Base-by-base conservation (phyloP, 495 filamentous ascomycete species). In the Penicillium argentinense region DNA sequence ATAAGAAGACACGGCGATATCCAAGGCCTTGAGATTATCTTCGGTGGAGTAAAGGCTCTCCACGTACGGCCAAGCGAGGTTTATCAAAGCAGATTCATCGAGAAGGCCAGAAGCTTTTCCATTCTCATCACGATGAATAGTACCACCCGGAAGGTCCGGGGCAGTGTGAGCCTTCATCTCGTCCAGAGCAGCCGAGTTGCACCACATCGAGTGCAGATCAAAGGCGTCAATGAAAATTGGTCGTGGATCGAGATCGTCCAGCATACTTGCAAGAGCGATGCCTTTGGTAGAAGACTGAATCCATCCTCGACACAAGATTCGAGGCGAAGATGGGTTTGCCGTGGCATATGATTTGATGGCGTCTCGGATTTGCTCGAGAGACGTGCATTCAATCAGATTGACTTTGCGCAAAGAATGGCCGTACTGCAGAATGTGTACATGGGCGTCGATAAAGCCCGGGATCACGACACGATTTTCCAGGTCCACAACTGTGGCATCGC, bases 401-500 rank as follows among this genome's bases (percentile, higher is more conserved):
- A 78, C 62, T 54, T 84, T 84, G 45, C 70, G 73, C 14, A 83
- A 70, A 0, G 82, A 75, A 25, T 79, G 74, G 6, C 81, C 82
- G 26, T 82, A 72, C 18, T 83, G 72, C 49, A 84, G 63, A 19
- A 86, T 69, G 48, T 86, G 82, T 56, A 83, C 76, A 56, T 86
- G 82, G 3, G 74, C 78, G 52, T 86, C 82, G 37, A 86, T 77
- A 53, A 86, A 86, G 18, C 81, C 80, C 0, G 83, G 83, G 23
- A 84, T 59, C 9, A 85, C 63, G 18, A 76, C 72, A 16, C 62
- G 64, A 27, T 72, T 62, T 1, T 67, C 37, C 13, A 86, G 63
- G 51, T 83, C 74, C 43, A 66, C 60, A 2, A 62, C 28, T 3
- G 30, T 52, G 1, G 71, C 63, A 11, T 60, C 63, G 1, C 57